phyloP scores from a whole-genome alignment of 805 yeast genomes.

The Kluyveromyces wickerhamii region DNA sequence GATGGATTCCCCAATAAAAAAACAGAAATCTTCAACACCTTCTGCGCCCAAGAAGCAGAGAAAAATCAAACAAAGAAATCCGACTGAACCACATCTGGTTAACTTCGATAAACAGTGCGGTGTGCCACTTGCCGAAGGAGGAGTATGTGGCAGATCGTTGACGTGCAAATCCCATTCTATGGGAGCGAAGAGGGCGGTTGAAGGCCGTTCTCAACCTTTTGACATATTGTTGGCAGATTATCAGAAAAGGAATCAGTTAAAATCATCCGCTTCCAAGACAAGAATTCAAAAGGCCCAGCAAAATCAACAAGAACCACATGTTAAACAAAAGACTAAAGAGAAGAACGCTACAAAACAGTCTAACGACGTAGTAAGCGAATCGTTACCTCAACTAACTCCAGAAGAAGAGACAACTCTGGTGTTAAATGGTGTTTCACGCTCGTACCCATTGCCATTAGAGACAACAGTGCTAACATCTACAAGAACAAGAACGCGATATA shows the following conservation, averaged over 20 bases:
- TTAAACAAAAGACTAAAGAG: conserved; percentile 27
- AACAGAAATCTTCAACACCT: conserved; percentile 18
- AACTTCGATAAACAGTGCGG: conserved; percentile 96
- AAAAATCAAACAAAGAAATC: conserved; percentile 46
- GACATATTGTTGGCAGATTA: conserved; percentile 82
- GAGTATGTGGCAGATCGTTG: conserved; percentile 87
- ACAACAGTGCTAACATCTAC: conserved; percentile 63
- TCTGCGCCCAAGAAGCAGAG: conserved; percentile 24
- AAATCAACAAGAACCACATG: conserved; percentile 24
- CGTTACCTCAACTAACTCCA: conserved; percentile 48
- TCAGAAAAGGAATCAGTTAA: conserved; percentile 88
- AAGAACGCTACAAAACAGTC: conserved; percentile 12
- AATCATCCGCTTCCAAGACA: conserved; percentile 72
- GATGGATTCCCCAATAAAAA: conserved; percentile 11
- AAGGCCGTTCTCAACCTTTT: conserved; percentile 88
- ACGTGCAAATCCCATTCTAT: conserved; percentile 97
- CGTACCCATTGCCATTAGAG: conserved; percentile 79
- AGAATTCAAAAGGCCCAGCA: conserved; percentile 59
- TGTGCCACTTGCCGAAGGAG: conserved; percentile 89
- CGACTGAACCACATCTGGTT: conserved; percentile 60
- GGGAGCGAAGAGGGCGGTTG: conserved; percentile 96
- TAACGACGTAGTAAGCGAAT: neutral
- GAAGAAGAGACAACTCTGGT: conserved; percentile 93
- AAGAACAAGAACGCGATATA: conserved; percentile 58
- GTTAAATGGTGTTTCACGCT: conserved; percentile 75